These are phyloP conservation scores for Xerocomus nothofagi DNA, from an alignment of 1,284 basidiomycete genomes.

Conservation along the genomic window DNA sequence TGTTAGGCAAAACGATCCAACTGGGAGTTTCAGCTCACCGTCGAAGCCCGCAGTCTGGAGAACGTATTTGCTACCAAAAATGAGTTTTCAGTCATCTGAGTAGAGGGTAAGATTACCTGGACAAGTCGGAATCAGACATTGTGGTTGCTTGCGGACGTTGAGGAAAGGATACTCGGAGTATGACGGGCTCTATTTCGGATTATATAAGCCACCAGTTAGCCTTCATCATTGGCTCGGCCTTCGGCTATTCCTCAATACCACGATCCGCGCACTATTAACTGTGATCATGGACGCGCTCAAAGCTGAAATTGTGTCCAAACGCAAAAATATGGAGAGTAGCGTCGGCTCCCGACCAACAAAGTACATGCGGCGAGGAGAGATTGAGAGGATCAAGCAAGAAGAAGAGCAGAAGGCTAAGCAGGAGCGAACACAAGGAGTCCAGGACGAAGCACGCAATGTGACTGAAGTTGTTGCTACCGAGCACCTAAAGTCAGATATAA, in stretches of 20 bases:
- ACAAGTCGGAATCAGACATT: slow-evolving; percentile 64
- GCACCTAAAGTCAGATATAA: slow-evolving; percentile 21
- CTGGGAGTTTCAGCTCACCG: slow-evolving; percentile 46
- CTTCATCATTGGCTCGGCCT: neutral
- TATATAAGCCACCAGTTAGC: slow-evolving; percentile 29
- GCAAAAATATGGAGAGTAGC: slow-evolving; percentile 64
- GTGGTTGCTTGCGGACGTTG: slow-evolving; percentile 25
- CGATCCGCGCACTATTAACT: neutral
- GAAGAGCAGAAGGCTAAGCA: slow-evolving; percentile 55
- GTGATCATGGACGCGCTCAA: slow-evolving; percentile 78
- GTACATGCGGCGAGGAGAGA: slow-evolving; percentile 85
- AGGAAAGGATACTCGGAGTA: slow-evolving; percentile 39
- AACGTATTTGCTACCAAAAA: slow-evolving; percentile 66
- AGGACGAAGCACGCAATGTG: slow-evolving; percentile 36
- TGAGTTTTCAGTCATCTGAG: neutral
- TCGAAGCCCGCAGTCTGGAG: slow-evolving; percentile 88
- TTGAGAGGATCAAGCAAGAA: slow-evolving; percentile 71
- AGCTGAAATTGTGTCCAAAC: slow-evolving; percentile 85
- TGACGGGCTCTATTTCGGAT: slow-evolving; percentile 34
- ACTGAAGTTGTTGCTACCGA: slow-evolving; percentile 16
- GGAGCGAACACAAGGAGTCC: slow-evolving; percentile 42
- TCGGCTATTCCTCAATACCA: neutral
- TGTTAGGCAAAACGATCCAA: slow-evolving; percentile 10
- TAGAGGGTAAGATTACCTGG: slow-evolving; percentile 45
- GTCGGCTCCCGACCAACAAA: slow-evolving; percentile 58